Evolutionary conservation across 202 grass and related monocot species (phyloP).

Genomic region (Zoysia matrella): DNA sequence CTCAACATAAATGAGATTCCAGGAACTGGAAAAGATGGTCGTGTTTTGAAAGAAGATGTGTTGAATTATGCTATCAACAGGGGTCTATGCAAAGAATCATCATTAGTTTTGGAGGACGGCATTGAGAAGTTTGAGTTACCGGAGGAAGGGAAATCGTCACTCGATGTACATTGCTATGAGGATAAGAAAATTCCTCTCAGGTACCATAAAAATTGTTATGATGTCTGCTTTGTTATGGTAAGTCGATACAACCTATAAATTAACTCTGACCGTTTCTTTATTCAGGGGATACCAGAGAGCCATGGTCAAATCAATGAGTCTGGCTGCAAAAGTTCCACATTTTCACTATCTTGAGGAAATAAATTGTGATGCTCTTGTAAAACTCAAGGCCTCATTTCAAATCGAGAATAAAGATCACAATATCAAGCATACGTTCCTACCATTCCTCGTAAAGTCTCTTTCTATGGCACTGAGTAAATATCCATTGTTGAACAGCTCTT

Average conservation of each 20-base stretch:
- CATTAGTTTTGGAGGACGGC: slow-evolving; percentile 32
- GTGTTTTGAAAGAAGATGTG: slow-evolving; percentile 88
- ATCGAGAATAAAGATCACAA: slow-evolving; percentile 77
- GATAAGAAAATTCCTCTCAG: slow-evolving; percentile 80
- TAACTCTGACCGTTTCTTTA: slow-evolving; percentile 10
- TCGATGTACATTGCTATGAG: slow-evolving; percentile 43
- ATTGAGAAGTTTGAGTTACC: slow-evolving; percentile 43
- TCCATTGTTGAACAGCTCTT: slow-evolving; percentile 87
- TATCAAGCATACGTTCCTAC: slow-evolving; percentile 91
- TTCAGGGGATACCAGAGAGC: slow-evolving; percentile 89
- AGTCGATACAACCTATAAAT: slow-evolving; percentile 9
- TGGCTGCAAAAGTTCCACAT: slow-evolving; percentile 90
- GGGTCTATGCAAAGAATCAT: slow-evolving; percentile 49
- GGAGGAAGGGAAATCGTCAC: slow-evolving; percentile 42
- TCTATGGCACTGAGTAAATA: slow-evolving; percentile 85
- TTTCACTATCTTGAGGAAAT: slow-evolving; percentile 97
- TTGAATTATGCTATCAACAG: slow-evolving; percentile 70
- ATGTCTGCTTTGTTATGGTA: background rate
- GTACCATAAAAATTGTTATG: slow-evolving; percentile 44
- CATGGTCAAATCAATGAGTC: slow-evolving; percentile 92
- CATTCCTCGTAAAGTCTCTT: slow-evolving; percentile 92
- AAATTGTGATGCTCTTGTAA: background rate
- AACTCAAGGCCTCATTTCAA: slow-evolving; percentile 75
- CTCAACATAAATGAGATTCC: slow-evolving; percentile 72
- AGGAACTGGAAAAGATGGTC: slow-evolving; percentile 78